These are phyloP conservation scores for Wickerhamomyces alni DNA, from an alignment of 805 yeast genomes.

Conservation along the genomic window DNA sequence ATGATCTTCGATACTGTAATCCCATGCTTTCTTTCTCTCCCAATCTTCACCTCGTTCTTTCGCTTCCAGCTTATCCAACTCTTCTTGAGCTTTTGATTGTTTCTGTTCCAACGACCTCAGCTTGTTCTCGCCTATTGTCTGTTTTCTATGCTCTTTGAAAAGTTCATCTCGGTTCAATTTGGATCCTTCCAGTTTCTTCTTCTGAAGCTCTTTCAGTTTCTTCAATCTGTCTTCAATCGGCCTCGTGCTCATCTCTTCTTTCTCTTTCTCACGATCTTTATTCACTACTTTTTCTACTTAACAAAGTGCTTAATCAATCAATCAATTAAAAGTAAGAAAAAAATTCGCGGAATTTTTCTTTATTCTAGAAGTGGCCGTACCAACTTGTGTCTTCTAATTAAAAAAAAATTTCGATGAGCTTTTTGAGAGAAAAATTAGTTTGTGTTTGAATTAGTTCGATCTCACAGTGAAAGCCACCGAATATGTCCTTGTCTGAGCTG, in stretches of 20 bases:
- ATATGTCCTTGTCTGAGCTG: conserved; percentile 21
- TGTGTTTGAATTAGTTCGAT: no score
- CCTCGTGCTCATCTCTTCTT: not conserved
- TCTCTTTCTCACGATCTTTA: not conserved
- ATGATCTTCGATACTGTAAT: conserved; percentile 58
- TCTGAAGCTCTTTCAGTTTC: conserved; percentile 24
- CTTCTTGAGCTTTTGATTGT: conserved; percentile 32
- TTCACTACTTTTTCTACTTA: not conserved
- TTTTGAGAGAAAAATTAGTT: no score
- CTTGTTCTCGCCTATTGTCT: conserved; percentile 18
- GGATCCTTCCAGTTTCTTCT: conserved; percentile 23
- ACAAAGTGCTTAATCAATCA: no score
- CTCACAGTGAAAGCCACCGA: no score
- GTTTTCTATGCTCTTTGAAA: conserved; percentile 27
- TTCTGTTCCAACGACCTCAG: conserved; percentile 26
- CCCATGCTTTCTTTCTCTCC: conserved; percentile 41
- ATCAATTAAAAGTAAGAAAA: no score
- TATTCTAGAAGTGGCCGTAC: no score
- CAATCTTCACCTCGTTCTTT: conserved; percentile 32
- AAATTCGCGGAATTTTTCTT: no score
- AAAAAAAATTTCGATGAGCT: conserved; percentile 4
- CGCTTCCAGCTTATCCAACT: conserved; percentile 25
- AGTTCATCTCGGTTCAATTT: conserved; percentile 32
- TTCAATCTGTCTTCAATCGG: conserved; percentile 9
- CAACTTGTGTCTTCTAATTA: no score